These are phyloP conservation scores for Magnolia changhungtana DNA, from an alignment of 164 flowering plant species.

Conservation along the genomic window DNA sequence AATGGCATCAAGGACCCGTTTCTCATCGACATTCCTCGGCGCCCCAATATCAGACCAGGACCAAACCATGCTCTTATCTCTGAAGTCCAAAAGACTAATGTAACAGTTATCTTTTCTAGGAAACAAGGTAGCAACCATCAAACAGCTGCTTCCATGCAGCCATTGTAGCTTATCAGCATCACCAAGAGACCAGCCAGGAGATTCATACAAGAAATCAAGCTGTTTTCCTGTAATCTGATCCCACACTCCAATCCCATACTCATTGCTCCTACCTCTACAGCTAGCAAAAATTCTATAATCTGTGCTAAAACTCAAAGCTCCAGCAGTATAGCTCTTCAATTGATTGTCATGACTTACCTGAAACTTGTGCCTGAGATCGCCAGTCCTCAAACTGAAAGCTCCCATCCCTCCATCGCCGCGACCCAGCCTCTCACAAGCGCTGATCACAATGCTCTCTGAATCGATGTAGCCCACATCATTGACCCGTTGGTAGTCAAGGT, in stretches of 20 bases:
- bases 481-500: slow-evolving; percentile 74
- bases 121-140: slow-evolving; percentile 79
- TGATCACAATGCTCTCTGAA: slow-evolving; percentile 43
- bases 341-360: slow-evolving; percentile 59
- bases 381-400: slow-evolving; percentile 50
- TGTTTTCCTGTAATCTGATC: slow-evolving; percentile 77
- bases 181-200: slow-evolving; percentile 75
- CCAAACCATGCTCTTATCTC: slow-evolving; percentile 74
- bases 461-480: slow-evolving; percentile 73
- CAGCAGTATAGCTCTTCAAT: slow-evolving; percentile 72
- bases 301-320: slow-evolving; percentile 55
- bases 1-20: slow-evolving; percentile 72
- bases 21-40: slow-evolving; percentile 43
- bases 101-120: slow-evolving; percentile 85
- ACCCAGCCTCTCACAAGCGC: slow-evolving; percentile 64
- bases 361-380: slow-evolving; percentile 64
- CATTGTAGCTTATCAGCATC: slow-evolving; percentile 86
- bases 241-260: slow-evolving; percentile 90
- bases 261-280: slow-evolving; percentile 83
- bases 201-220: slow-evolving; percentile 79
- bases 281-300: slow-evolving; percentile 61
- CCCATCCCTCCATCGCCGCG: slow-evolving; percentile 82
- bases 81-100: slow-evolving; percentile 74
- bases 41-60: slow-evolving; percentile 73
- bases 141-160: slow-evolving; percentile 55